Evolutionary conservation across 371 early-diverging fungal species (phyloP).

Genomic region (Mucor circinelloides): DNA sequence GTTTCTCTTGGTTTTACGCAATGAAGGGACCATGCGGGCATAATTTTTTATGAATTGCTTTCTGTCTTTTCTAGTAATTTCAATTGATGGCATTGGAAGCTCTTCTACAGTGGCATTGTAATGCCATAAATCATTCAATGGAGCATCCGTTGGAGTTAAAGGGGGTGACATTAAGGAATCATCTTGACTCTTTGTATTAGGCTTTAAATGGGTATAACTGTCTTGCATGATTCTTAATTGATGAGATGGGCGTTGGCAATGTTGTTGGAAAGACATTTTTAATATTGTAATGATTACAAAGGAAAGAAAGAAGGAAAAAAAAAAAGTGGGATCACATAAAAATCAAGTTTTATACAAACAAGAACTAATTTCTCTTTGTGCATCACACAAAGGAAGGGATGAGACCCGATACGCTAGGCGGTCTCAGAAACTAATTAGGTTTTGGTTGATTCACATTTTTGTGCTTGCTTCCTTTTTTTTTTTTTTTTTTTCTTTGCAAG

Average conservation of each 20-base stretch:
- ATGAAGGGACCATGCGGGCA: slow-evolving; percentile 22
- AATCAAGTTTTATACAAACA: slow-evolving; percentile 2
- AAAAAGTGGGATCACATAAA: slow-evolving; percentile 4
- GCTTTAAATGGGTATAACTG: slow-evolving; percentile 5
- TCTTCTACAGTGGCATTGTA: not conserved
- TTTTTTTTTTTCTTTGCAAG: not conserved
- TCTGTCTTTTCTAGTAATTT: slow-evolving; percentile 9
- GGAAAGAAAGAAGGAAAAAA: slow-evolving; percentile 3
- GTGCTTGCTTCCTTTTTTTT: slow-evolving; percentile 1
- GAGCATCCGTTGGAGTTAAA: slow-evolving; percentile 31
- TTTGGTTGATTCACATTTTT: slow-evolving; percentile 3
- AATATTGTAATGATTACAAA: not conserved
- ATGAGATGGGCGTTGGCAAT: slow-evolving; percentile 5
- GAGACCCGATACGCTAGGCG: slow-evolving; percentile 34
- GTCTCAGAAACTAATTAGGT: slow-evolving; percentile 15
- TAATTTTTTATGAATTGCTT: slow-evolving; percentile 25
- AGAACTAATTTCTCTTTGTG: slow-evolving; percentile 6
- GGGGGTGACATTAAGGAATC: slow-evolving; percentile 35
- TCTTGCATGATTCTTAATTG: slow-evolving; percentile 21
- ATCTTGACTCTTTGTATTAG: slow-evolving; percentile 2
- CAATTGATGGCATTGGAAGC: not conserved
- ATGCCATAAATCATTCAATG: slow-evolving; percentile 1
- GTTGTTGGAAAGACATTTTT: slow-evolving; percentile 5
- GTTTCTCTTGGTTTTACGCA: slow-evolving; percentile 5
- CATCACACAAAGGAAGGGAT: slow-evolving; percentile 25